Conservation (phyloP, 2,329 filamentous ascomycete species). For the Alternaria viburni region DNA sequence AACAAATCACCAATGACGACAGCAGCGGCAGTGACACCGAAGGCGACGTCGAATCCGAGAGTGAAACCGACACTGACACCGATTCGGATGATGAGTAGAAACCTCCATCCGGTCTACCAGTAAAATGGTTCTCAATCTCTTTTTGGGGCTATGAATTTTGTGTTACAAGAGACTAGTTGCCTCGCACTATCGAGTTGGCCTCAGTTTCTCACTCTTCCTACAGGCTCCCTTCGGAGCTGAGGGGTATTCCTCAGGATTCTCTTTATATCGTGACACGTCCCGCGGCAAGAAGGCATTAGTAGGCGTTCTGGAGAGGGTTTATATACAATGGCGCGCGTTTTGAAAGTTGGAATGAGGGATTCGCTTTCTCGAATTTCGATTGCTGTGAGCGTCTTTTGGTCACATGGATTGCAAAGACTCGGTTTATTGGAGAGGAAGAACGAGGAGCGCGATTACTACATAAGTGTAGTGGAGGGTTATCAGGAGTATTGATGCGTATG, state of each 20-base stretch:
- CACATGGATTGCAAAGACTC: background rate
- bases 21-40: slow-evolving; percentile 69
- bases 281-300: slow-evolving; percentile 8
- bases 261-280: background rate
- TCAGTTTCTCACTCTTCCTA: background rate
- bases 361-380: background rate
- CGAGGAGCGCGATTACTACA: background rate
- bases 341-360: background rate
- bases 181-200: background rate
- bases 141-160: background rate
- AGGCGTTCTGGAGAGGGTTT: background rate
- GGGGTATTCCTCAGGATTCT: background rate
- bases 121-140: background rate
- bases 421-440: background rate
- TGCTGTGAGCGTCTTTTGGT: background rate
- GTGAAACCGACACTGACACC: slow-evolving; percentile 57
- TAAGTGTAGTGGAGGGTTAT: background rate
- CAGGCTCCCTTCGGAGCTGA: background rate
- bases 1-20: slow-evolving; percentile 62
- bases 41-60: slow-evolving; percentile 64
- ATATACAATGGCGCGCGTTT: background rate
- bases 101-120: background rate
- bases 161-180: background rate
- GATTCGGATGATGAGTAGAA: slow-evolving; percentile 50
- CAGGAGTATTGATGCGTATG: background rate